Evolutionary conservation across 768 basidiomycete species (phyloP).

Genomic region (Lactifluus volemus): DNA sequence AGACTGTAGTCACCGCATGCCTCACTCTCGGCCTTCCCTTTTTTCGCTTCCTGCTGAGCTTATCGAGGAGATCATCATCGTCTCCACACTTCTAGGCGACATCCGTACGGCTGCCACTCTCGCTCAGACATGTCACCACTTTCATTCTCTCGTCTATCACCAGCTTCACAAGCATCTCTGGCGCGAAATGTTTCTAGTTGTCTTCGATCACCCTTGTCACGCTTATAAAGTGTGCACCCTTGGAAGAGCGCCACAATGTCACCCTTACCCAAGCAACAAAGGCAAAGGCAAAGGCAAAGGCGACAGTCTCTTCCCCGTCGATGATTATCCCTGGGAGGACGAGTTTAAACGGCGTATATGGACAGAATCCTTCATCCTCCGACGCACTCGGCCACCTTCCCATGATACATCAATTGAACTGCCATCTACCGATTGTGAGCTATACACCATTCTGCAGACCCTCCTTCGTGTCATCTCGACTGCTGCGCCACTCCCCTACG

Average conservation of each 20-base stretch:
- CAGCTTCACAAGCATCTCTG: slow-evolving; percentile 30
- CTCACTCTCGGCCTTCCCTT: background rate
- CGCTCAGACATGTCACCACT: slow-evolving; percentile 28
- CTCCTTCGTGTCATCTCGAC: slow-evolving; percentile 31
- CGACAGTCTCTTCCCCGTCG: background rate
- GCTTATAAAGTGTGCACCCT: background rate
- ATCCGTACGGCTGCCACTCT: slow-evolving; percentile 26
- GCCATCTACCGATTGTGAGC: slow-evolving; percentile 6
- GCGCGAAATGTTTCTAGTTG: slow-evolving; percentile 30
- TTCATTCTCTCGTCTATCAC: slow-evolving; percentile 27
- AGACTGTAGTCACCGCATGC: background rate
- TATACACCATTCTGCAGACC: slow-evolving; percentile 23
- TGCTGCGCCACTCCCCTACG: slow-evolving; percentile 25
- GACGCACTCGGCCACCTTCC: slow-evolving; percentile 1
- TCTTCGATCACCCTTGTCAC: slow-evolving; percentile 29
- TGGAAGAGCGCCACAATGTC: background rate
- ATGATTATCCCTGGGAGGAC: slow-evolving; percentile 20
- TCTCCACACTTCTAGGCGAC: slow-evolving; percentile 21
- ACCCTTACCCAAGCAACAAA: background rate
- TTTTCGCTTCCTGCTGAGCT: slow-evolving; percentile 28
- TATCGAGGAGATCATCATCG: slow-evolving; percentile 28
- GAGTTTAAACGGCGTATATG: slow-evolving; percentile 24
- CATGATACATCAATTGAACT: background rate
- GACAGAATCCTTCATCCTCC: slow-evolving; percentile 21
- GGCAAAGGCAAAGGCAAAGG: background rate